Conservation (phyloP, 495 filamentous ascomycete genomes). For the Lindgomyces ingoldianus region DNA sequence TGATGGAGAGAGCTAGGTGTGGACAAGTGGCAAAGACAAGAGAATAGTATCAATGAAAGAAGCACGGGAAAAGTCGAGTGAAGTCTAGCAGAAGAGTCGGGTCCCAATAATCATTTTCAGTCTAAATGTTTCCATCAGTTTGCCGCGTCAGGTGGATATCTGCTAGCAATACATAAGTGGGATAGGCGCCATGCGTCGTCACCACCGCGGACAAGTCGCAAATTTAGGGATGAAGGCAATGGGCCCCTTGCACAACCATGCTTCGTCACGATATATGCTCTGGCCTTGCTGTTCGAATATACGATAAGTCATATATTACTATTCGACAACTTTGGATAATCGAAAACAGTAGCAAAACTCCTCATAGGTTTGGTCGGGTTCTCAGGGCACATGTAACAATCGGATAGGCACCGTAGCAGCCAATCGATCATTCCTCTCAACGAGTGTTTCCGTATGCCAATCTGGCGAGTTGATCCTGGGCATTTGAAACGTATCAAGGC, state of each 20-base stretch:
- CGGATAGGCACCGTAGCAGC: not conserved
- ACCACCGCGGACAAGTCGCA: not conserved
- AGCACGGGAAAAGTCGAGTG: not conserved
- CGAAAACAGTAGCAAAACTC: too few relatives aligned
- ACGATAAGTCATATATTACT: not conserved
- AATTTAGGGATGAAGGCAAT: not conserved
- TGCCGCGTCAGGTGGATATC: not conserved
- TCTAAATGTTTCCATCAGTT: not conserved
- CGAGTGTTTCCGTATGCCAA: not conserved
- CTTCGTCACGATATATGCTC: not conserved
- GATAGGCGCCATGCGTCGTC: conserved; percentile 3
- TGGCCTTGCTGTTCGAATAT: not conserved
- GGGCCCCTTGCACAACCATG: not conserved
- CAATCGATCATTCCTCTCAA: not conserved
- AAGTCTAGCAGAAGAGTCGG: not conserved
- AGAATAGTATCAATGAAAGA: not conserved
- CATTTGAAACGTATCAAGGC: conserved; percentile 2
- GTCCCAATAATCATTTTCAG: not conserved
- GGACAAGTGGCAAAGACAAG: not conserved
- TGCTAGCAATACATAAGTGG: not conserved
- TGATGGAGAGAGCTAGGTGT: not conserved
- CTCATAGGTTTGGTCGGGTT: too few relatives aligned
- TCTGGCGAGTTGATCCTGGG: conserved; percentile 1
- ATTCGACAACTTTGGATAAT: not conserved
- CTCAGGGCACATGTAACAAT: not conserved